Evolutionary conservation across 257 asterid genomes (phyloP), one percentile per base, ranked within the genome.

Genomic region (Lycium barbarum): DNA sequence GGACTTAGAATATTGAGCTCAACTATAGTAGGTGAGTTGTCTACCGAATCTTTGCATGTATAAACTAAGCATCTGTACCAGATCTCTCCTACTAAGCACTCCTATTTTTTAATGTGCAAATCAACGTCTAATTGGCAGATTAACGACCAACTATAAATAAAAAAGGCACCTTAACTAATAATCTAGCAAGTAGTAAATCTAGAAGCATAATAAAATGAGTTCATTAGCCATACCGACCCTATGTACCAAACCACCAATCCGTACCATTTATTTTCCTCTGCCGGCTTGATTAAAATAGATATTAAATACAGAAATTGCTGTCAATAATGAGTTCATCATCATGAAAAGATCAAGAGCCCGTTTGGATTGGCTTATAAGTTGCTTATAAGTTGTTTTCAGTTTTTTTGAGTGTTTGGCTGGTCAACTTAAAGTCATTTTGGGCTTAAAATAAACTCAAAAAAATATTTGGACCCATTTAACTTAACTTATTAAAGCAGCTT

Each of bases 21-120:
- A 66, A 65, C 18, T 65, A n/a, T 11, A 9, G 17, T 17, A 22
- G 62, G 62, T 74, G 62, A 74, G 61, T 74, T 74, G 62, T 74
- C 13, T 74, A 22, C 74, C 8, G 43, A 26, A 55, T 3, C 38
- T 8, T 9, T 65, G 17, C 7, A 65, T 11, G 13, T 71, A 17
- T 43, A 40, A 66, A 7, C 43, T 2, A 47, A 47, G 43, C 55
- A 22, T 49, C 13, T 74, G 43, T 40, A 74, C 61, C 20, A 74
- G 20, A 74, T 12, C 81, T 47, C 20, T 20, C 20, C 26, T 5
- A 18, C 11, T 59, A 59, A 59, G 26, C 22, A 59, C 65, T 59
- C 11, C 43, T 20, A 49, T 73, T 47, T 73, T 72, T 45, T 72
- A 17, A n/a, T n/a, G 57, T 49, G 58, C 9, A 73, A 22, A 47